Percentiles rank a stretch among this genome's conserved stretches.
Evolutionary conservation across 305 asterid species (phyloP).

Genomic region (Coffea humblotiana): DNA sequence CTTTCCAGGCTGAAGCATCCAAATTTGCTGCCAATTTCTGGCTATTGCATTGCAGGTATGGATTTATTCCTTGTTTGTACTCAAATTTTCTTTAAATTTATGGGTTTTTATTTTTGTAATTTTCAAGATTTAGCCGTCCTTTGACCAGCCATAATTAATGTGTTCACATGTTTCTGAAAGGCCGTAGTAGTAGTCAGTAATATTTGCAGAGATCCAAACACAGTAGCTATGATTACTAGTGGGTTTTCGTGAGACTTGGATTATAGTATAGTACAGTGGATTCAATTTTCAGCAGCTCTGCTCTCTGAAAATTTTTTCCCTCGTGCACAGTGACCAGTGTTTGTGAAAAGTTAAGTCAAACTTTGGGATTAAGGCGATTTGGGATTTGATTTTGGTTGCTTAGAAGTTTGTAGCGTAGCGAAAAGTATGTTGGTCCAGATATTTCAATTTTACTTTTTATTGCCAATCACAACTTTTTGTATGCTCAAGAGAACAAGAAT

Average conservation of each 20-base stretch:
- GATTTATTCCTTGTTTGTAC: slow-evolving; percentile 1
- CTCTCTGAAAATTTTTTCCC: slow-evolving; percentile 15
- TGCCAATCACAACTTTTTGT: not conserved
- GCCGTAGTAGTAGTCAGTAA: slow-evolving; percentile 14
- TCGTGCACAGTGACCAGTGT: slow-evolving; percentile 13
- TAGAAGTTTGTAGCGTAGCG: not conserved
- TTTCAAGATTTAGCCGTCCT: slow-evolving; percentile 3
- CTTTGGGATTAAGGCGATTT: slow-evolving; percentile 17
- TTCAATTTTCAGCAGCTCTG: slow-evolving; percentile 40
- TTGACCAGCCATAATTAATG: slow-evolving; percentile 47
- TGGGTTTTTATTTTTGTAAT: not conserved
- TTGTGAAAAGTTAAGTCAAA: slow-evolving; percentile 31
- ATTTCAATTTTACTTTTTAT: not conserved
- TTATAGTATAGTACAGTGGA: slow-evolving; percentile 22
- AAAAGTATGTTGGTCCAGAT: slow-evolving; percentile 18
- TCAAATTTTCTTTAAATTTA: not conserved
- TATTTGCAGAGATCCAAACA: slow-evolving; percentile 16
- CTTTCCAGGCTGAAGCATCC: slow-evolving; percentile 72
- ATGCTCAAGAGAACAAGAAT: not conserved
- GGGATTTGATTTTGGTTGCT: slow-evolving; percentile 26
- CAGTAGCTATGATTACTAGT: slow-evolving; percentile 39
- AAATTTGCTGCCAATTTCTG: slow-evolving; percentile 71
- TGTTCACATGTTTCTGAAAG: slow-evolving; percentile 55
- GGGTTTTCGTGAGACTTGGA: slow-evolving; percentile 47
- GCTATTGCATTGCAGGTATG: slow-evolving; percentile 91